Percentiles rank a stretch among this genome's conserved stretches.
Conservation (phyloP, 1,139 yeast genomes). For the Yamadazyma spencermartinsiae region DNA sequence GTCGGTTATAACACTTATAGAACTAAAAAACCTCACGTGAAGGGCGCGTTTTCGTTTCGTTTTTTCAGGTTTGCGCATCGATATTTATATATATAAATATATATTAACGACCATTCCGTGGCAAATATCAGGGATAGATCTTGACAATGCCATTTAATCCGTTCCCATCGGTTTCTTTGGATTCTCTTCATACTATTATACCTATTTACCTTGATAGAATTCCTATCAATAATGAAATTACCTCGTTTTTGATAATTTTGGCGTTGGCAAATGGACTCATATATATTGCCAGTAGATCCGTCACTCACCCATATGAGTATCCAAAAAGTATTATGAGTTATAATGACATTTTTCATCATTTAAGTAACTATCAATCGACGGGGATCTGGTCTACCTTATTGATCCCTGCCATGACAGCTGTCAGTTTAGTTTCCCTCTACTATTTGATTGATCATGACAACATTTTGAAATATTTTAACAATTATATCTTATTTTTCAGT, state of each 20-base stretch:
- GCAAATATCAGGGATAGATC: no score
- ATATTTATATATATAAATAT: no score
- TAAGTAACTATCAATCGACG: conserved; percentile 2
- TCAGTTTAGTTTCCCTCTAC: conserved; percentile 6
- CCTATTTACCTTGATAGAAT: conserved; percentile 4
- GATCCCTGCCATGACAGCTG: conserved; percentile 6
- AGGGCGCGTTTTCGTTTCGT: neutral
- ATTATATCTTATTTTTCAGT: conserved; percentile 5
- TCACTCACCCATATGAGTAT: neutral
- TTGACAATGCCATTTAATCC: neutral
- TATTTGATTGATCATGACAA: conserved; percentile 3
- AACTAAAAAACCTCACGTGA: neutral
- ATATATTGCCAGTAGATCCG: neutral
- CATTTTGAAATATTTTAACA: neutral
- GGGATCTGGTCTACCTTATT: conserved; percentile 1
- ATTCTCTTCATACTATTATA: neutral
- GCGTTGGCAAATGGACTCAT: neutral
- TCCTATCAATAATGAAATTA: conserved; percentile 4
- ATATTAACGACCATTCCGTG: no score
- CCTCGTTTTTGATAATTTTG: neutral
- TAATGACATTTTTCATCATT: conserved; percentile 5
- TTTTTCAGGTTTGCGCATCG: neutral
- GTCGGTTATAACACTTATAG: neutral
- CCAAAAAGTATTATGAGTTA: conserved; percentile 6
- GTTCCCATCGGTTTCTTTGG: neutral